Base-by-base conservation (phyloP, 495 filamentous ascomycete species). In the Penicillium malachiteum region DNA sequence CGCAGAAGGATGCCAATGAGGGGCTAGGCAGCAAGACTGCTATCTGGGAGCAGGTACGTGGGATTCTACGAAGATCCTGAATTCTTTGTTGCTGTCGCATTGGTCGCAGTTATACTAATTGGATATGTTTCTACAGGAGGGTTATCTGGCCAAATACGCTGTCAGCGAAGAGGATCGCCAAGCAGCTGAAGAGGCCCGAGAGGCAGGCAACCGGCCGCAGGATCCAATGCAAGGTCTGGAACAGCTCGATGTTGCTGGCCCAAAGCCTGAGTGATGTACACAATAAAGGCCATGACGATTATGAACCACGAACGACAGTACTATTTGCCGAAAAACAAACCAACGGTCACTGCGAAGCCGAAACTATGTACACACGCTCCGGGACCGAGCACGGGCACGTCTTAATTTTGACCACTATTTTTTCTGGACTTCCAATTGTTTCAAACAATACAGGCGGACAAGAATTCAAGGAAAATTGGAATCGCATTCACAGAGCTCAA, bases 171-270 rank as follows among this genome's bases (percentile, higher is more conserved):
- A 96, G 72, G 92, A 96, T 63, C 81, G 83, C 40, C 54, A 80
- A 55, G 89, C 85, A 26, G 71, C 82, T 1, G 84, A 89, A 42
- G 74, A 81, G 61, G 81, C 81, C 48, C 76, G 74, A 61, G 78
- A 69, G 21, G 58, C 73, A 60, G 72, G 74, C 63, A 70, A 81
- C 54, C 75, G 76, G 30, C 78, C 84, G 0, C 83, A 88, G 58
- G 93, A 97, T 73, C 91, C 94, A 7, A 97, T 97, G 94, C 89
- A 96, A 72, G 92, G 92, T 17, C 79, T 97, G 8, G 92, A 97
- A 69, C 90, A 91, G 39, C 78, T 96, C 48, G 94, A 96, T 71
- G 89, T 96, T 63, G 94, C 94, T 45, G 94, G 94, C 32, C 94
- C 94, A 14, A 91, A 90, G 67, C 88, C 84, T 33, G 87, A 85